phyloP scores from a whole-genome alignment of 2,329 filamentous ascomycete species.

The Aspergillus oerlinghausenensis region DNA sequence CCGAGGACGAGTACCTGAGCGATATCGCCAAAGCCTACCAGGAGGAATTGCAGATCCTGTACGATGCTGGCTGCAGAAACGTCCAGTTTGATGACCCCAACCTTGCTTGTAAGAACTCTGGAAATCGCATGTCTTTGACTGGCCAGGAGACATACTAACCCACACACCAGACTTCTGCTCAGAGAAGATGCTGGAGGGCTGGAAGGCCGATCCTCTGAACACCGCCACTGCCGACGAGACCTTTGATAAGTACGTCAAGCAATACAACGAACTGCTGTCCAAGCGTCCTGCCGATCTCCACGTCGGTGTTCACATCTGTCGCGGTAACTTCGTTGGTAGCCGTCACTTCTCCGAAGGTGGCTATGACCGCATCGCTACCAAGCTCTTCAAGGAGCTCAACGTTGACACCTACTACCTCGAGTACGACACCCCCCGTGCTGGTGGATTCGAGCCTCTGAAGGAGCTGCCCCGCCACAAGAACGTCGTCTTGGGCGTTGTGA shows the following conservation, averaged over 20 bases:
- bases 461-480: conserved; percentile 58
- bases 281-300: conserved; percentile 66
- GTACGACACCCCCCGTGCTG: conserved; percentile 62
- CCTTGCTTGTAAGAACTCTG: conserved; percentile 54
- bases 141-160: conserved; percentile 3
- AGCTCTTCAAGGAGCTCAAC: conserved; percentile 60
- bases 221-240: conserved; percentile 64
- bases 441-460: conserved; percentile 62
- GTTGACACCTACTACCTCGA: conserved; percentile 67
- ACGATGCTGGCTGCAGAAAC: conserved; percentile 59
- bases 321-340: conserved; percentile 60
- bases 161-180: conserved; percentile 63
- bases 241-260: conserved; percentile 68
- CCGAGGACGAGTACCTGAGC: conserved; percentile 58
- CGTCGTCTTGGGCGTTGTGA: conserved; percentile 61
- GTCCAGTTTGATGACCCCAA: conserved; percentile 66
- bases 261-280: conserved; percentile 69
- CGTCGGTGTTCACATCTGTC: conserved; percentile 71
- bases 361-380: conserved; percentile 63
- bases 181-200: conserved; percentile 65
- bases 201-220: conserved; percentile 64
- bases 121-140: conserved; percentile 38
- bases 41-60: conserved; percentile 57
- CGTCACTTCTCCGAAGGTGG: conserved; percentile 63
- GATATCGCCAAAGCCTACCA: conserved; percentile 64